Conservation (phyloP, 2,329 filamentous ascomycete genomes). For the Waltergamsia citrina region DNA sequence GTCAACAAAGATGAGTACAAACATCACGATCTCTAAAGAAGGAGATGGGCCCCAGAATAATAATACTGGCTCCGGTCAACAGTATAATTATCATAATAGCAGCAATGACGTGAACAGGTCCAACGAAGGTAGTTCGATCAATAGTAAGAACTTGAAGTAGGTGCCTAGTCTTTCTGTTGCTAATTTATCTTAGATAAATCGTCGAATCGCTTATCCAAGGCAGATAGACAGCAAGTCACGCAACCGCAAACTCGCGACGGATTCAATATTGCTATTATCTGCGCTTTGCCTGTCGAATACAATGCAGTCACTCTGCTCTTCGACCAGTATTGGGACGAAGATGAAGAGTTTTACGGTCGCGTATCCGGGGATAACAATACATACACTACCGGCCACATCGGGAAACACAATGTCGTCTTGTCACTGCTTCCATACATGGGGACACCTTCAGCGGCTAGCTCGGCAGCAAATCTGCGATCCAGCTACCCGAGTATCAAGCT, state of each 20-base stretch:
- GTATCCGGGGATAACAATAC: conserved; percentile 10
- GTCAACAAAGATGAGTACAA: too few species aligned
- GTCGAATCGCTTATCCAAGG: too few species aligned
- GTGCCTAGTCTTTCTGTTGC: too few species aligned
- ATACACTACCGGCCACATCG: conserved; percentile 12
- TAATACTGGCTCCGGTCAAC: too few species aligned
- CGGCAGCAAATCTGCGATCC: background rate
- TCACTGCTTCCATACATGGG: conserved; percentile 4
- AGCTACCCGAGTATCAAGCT: conserved; percentile 13
- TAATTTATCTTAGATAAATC: too few species aligned
- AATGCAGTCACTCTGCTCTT: conserved; percentile 8
- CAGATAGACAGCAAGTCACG: too few species aligned
- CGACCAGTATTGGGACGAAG: conserved; percentile 8
- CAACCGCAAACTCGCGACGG: background rate
- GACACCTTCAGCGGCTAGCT: conserved; percentile 2
- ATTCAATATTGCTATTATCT: conserved; percentile 7
- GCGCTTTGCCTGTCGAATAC: conserved; percentile 7
- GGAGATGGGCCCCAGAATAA: too few species aligned
- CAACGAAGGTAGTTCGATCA: too few species aligned
- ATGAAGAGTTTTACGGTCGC: conserved; percentile 7
- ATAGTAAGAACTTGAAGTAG: too few species aligned
- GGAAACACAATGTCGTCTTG: conserved; percentile 12
- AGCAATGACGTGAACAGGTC: too few species aligned
- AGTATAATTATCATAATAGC: too few species aligned
- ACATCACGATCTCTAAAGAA: too few species aligned